These are phyloP conservation scores for Datisca glomerata DNA, from an alignment of 306 rosid genomes.

Conservation along the genomic window DNA sequence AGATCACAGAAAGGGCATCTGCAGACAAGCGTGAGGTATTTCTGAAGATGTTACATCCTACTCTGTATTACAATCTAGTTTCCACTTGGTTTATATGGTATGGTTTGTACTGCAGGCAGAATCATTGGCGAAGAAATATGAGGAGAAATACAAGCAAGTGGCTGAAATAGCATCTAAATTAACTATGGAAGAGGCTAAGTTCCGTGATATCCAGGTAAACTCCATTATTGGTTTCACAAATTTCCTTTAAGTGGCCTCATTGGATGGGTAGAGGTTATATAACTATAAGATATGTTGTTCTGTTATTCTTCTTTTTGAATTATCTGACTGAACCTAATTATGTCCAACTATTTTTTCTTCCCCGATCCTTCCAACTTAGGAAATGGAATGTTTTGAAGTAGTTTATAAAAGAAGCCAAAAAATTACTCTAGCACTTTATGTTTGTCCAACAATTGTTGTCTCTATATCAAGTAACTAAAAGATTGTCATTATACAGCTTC, in stretches of 20 bases:
- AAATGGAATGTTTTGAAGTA: too few relatives aligned
- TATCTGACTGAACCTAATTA: too few relatives aligned
- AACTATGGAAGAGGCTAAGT: slow-evolving; percentile 81
- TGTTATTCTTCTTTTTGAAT: too few relatives aligned
- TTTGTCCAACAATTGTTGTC: too few relatives aligned
- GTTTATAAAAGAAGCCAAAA: too few relatives aligned
- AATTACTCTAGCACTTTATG: too few relatives aligned
- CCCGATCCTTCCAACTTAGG: too few relatives aligned
- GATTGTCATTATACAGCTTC: too few relatives aligned
- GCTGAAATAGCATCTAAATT: slow-evolving; percentile 83
- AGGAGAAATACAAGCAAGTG: slow-evolving; percentile 90
- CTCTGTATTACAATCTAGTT: not conserved
- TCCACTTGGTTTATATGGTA: slow-evolving; percentile 3
- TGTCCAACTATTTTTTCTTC: too few relatives aligned
- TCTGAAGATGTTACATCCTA: not conserved
- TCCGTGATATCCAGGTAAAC: slow-evolving; percentile 87
- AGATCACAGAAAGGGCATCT: slow-evolving; percentile 90
- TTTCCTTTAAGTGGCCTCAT: not conserved
- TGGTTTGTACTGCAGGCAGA: slow-evolving; percentile 53
- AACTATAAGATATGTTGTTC: too few relatives aligned
- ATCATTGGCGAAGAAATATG: slow-evolving; percentile 63
- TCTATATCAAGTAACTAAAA: too few relatives aligned
- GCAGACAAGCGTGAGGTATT: slow-evolving; percentile 90
- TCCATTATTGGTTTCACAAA: not conserved
- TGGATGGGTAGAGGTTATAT: too few relatives aligned